Percentiles rank a stretch among this genome's conserved stretches.
These are phyloP conservation scores for Phytophthora macrochlamydospora DNA, from an alignment of 352 stramenopile species.

Conservation along the genomic window DNA sequence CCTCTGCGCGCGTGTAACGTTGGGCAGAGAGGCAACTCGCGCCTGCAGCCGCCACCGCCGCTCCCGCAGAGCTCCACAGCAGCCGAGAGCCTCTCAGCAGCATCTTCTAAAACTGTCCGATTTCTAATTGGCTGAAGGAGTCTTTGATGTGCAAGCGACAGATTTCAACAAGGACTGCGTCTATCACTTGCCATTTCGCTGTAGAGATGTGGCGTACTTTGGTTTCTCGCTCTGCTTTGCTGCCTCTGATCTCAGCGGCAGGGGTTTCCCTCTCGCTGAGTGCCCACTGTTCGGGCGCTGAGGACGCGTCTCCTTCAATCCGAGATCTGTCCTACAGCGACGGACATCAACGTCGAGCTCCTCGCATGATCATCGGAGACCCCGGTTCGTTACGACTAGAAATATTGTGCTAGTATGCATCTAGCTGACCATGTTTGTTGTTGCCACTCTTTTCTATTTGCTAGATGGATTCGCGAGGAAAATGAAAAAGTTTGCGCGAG, in stretches of 20 bases:
- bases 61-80: neutral
- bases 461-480: conserved; percentile 33
- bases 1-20: conserved; percentile 1
- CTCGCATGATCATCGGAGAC: conserved; percentile 27
- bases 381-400: conserved; percentile 13
- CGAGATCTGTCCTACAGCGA: conserved; percentile 23
- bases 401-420: neutral
- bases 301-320: conserved; percentile 3
- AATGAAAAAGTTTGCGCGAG: conserved; percentile 71
- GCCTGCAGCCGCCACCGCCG: neutral
- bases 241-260: neutral
- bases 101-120: neutral
- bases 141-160: too few relatives aligned
- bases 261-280: neutral
- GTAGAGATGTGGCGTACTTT: neutral
- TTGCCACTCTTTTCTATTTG: neutral
- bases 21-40: neutral
- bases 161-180: neutral
- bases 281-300: neutral
- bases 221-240: neutral
- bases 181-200: neutral
- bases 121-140: neutral
- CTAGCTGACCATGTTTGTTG: neutral
- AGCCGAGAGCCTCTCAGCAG: neutral
- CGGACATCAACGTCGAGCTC: conserved; percentile 12